Evolutionary conservation across 176 grass and related monocot species (phyloP).

Genomic region (Aegilops sharonensis): DNA sequence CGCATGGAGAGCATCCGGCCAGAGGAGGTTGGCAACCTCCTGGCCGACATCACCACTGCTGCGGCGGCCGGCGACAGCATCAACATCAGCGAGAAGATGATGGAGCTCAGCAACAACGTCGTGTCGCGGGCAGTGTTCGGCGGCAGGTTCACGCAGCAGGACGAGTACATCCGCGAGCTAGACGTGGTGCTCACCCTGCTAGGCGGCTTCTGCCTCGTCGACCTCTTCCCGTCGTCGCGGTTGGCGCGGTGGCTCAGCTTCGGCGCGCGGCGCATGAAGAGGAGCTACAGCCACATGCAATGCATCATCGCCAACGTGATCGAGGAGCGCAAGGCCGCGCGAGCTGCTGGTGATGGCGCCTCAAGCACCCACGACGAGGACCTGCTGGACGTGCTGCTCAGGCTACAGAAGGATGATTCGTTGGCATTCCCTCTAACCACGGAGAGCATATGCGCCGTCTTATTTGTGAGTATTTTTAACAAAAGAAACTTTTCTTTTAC

Average conservation of each 20-base stretch:
- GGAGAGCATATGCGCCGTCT: constrained; percentile 7
- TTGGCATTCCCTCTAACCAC: constrained; percentile 1
- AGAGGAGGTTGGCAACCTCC: neutral
- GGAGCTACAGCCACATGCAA: too few species aligned
- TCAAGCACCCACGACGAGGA: neutral
- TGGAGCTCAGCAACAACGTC: too few species aligned
- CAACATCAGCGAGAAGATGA: neutral
- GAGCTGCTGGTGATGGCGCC: neutral
- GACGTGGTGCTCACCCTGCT: too few species aligned
- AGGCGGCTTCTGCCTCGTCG: too few species aligned
- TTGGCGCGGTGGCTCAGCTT: too few species aligned
- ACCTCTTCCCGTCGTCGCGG: too few species aligned
- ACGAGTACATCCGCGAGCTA: too few species aligned
- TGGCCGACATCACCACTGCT: neutral
- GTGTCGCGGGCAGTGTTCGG: too few species aligned
- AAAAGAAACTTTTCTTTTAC: too few species aligned
- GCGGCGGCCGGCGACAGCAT: neutral
- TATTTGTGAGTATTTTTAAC: neutral
- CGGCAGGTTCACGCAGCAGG: too few species aligned
- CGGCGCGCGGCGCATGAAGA: too few species aligned
- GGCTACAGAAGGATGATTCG: neutral
- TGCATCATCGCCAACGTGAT: neutral
- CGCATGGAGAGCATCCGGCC: neutral
- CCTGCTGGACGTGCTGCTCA: too few species aligned
- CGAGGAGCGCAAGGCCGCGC: neutral